A percentile compares a stretch with the other conserved stretches of the same genome.
phyloP scores from a whole-genome alignment of 2,329 filamentous ascomycete species.

The Monosporascus ibericus region DNA sequence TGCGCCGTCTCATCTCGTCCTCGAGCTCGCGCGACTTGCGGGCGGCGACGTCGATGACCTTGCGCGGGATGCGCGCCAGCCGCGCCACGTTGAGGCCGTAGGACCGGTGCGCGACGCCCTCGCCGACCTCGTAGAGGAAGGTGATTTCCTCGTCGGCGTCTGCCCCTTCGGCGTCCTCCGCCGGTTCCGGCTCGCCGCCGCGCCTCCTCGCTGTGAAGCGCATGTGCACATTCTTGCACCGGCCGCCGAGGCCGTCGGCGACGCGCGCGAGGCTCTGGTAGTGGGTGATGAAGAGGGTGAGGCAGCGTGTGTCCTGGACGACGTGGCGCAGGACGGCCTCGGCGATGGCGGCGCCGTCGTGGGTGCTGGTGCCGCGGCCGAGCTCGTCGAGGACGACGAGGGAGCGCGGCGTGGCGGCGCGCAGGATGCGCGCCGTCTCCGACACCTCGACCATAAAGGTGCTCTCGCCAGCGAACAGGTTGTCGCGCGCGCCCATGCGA shows the following conservation, averaged over 20 bases:
- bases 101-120: constrained; percentile 86
- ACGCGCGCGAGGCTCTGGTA: constrained; percentile 79
- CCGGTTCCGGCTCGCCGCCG: constrained; percentile 13
- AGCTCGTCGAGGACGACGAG: constrained; percentile 93
- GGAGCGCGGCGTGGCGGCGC: constrained; percentile 75
- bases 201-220: constrained; percentile 53
- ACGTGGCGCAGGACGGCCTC: constrained; percentile 85
- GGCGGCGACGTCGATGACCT: constrained; percentile 73
- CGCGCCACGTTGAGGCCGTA: constrained; percentile 93
- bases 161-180: constrained; percentile 23
- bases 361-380: constrained; percentile 86
- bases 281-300: constrained; percentile 96
- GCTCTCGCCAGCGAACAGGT: constrained; percentile 87
- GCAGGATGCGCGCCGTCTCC: constrained; percentile 86
- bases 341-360: constrained; percentile 94
- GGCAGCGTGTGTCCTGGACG: constrained; percentile 63
- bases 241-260: constrained; percentile 58
- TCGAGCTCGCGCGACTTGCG: constrained; percentile 77
- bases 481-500: constrained; percentile 92
- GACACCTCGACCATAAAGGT: constrained; percentile 98
- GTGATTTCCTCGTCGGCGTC: constrained; percentile 72
- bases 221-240: constrained; percentile 90
- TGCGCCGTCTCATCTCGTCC: constrained; percentile 58
- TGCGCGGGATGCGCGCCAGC: constrained; percentile 71
- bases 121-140: constrained; percentile 87